Conservation (phyloP, 495 filamentous ascomycete genomes). For the Aspergillus cavernicola region DNA sequence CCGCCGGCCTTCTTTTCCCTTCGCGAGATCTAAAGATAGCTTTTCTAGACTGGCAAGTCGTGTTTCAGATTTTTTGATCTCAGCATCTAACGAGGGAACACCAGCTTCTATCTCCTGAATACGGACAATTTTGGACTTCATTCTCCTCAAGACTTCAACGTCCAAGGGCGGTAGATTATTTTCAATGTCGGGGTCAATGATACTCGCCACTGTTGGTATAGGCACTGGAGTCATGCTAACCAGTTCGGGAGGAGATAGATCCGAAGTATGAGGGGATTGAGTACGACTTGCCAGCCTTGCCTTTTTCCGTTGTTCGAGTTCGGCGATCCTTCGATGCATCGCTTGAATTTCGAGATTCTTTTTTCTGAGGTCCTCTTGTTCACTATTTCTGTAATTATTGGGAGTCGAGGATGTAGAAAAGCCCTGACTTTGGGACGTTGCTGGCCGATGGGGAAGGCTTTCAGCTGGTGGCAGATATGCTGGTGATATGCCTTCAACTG, state of each 20-base stretch:
- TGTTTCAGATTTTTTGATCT: conserved; percentile 42
- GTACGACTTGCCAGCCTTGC: conserved; percentile 43
- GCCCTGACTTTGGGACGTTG: conserved; percentile 13
- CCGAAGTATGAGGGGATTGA: conserved; percentile 28
- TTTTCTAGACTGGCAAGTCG: conserved; percentile 53
- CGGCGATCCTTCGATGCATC: conserved; percentile 72
- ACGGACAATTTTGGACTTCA: conserved; percentile 36
- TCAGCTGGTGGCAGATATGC: conserved; percentile 1
- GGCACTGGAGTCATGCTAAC: conserved; percentile 5
- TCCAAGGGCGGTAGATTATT: conserved; percentile 8
- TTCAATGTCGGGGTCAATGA: not conserved
- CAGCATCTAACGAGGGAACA: conserved; percentile 53
- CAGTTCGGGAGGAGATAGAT: conserved; percentile 19
- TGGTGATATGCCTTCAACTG: not conserved
- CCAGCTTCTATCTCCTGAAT: conserved; percentile 55
- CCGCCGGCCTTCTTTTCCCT: conserved; percentile 31
- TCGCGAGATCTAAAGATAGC: conserved; percentile 57
- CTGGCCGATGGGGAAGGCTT: conserved; percentile 9
- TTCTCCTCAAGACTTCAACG: conserved; percentile 19
- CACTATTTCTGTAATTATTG: conserved; percentile 31
- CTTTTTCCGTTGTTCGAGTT: conserved; percentile 67
- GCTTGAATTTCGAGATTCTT: conserved; percentile 70
- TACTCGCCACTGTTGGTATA: not conserved
- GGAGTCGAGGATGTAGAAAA: conserved; percentile 35
- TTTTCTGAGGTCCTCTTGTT: conserved; percentile 54